Evolutionary conservation across 2,329 filamentous ascomycete species (phyloP), one percentile per base, ranked within the genome.

Genomic region (Sporothrix variecibatus): DNA sequence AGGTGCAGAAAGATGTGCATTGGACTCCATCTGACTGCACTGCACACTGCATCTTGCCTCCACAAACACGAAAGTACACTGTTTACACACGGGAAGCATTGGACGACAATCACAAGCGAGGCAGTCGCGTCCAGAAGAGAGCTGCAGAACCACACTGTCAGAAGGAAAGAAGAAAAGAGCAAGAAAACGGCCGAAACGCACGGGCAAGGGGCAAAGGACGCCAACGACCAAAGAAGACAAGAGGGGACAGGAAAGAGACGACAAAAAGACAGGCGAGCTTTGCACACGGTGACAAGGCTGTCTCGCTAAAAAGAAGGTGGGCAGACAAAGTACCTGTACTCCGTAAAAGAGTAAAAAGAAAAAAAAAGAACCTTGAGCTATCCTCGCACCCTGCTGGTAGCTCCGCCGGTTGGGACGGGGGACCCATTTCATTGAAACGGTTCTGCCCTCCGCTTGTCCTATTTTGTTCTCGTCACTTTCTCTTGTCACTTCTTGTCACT

Each of bases 391-490:
- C 40, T 12, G 8, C 40, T 15, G 26, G 23, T 51, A 34, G 43
- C 65, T 34, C 43, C 43, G 40, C 43, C 17, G 31, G 38, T 28
- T 65, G 43, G 43, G 43, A 49, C 43, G 12, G 43, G 43, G 46
- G 46, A 49, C 46, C 67, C 67, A 23, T 51, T 26, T 23, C 67
- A 26, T 53, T 67, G 67, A 51, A 69, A 53, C 46, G 46, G 67
- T 53, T 23, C n/a, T 20, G 31, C 12, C 34, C 68, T 56, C 28
- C 46, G 31, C 46, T 74, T 40, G 49, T 46, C 49, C 68, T n/a
- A 1, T 64, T n/a, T 49, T 12, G 6, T 28, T 71, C 20, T 43
- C 46, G n/a, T 71, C 28, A 26, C 49, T 9, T 58, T 60, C 12
- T 20, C 43, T 46, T 60, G 56, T 31, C 56, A 60, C 26, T 60